A percentile compares a stretch with the other conserved stretches of the same genome.
Evolutionary conservation across 176 grass and related monocot genomes (phyloP).

Genomic region (Aechmea fasciata): DNA sequence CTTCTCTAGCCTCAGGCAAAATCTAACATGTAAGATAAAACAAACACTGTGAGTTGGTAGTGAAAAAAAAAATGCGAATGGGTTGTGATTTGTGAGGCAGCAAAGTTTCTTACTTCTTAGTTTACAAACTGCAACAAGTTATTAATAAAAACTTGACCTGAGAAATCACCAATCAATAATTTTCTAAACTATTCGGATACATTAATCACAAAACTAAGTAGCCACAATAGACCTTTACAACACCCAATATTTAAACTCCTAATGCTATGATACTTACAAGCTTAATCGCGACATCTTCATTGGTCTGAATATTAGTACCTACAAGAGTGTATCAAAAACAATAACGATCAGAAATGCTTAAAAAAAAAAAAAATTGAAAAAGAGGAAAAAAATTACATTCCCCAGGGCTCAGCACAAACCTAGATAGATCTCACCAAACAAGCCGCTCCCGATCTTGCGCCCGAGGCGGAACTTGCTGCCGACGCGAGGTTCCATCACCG

Average conservation of each 20-base stretch:
- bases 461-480: conserved; percentile 95
- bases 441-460: conserved; percentile 97
- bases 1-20: too few relatives aligned
- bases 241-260: not conserved
- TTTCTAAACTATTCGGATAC: not conserved
- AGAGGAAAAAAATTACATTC: not conserved
- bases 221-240: not conserved
- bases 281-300: conserved; percentile 98
- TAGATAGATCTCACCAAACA: conserved; percentile 98
- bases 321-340: conserved; percentile 9
- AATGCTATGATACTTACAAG: conserved; percentile 41
- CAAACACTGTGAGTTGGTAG: too few relatives aligned
- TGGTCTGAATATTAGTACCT: conserved; percentile 97
- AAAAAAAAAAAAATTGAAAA: conserved; percentile 7
- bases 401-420: conserved; percentile 33
- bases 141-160: too few relatives aligned
- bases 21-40: too few relatives aligned
- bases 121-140: too few relatives aligned
- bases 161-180: not conserved
- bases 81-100: too few relatives aligned
- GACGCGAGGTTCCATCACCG: conserved; percentile 76
- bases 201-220: not conserved
- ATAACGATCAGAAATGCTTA: conserved; percentile 2
- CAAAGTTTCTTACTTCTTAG: too few relatives aligned
- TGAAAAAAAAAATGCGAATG: too few relatives aligned